Base-by-base conservation (phyloP, 2,329 filamentous ascomycete genomes). In the Penicillium corylophilum region DNA sequence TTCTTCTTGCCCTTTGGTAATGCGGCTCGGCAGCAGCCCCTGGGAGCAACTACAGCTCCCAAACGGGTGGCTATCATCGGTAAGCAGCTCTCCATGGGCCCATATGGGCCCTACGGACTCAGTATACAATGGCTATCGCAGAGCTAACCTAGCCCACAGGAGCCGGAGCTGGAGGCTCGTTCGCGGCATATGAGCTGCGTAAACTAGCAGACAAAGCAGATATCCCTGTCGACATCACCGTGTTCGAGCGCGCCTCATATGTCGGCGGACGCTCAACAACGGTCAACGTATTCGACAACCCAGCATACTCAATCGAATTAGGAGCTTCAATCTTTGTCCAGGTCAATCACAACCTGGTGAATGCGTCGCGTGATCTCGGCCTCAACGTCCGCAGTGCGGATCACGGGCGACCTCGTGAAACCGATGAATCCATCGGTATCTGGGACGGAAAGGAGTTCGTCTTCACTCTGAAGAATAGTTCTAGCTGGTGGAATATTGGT, bases 271-370 rank as follows among this genome's bases (percentile, higher is more conserved):
- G 94, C 23, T 88, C 88, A 7, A 89, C 92, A 26, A 97, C 92
- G 0, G 87, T 96, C 16, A 78, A 91, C 64, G 86, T 85, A 2
- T 93, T 88, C 67, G 80, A 83, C 57, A 80, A 93, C 61, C 77
- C 85, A 1, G 57, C 74, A 0, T 76, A 85, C 35, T 87, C 88
- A 1, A 82, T 96, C 31, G 94, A 99, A 70, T 78, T 97, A 1
- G 94, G 94, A 15, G 94, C 89, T 10, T 93, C 88, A 55, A 96
- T 97, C 62, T 99, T 97, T 67, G 89, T 97, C 28, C 71, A 87
- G 44, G 82, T 88, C 39, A 99, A 97, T 66, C 77, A 84, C 35
- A 96, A 95, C 63, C 80, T 99, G 35, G 83, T 86, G 62, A 85
- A 88, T 48, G 88, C 91, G 1, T 85, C 83, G 7, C 73, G 81